Conservation (phyloP, 2,329 filamentous ascomycete genomes). For the Botrytis sinoallii region DNA sequence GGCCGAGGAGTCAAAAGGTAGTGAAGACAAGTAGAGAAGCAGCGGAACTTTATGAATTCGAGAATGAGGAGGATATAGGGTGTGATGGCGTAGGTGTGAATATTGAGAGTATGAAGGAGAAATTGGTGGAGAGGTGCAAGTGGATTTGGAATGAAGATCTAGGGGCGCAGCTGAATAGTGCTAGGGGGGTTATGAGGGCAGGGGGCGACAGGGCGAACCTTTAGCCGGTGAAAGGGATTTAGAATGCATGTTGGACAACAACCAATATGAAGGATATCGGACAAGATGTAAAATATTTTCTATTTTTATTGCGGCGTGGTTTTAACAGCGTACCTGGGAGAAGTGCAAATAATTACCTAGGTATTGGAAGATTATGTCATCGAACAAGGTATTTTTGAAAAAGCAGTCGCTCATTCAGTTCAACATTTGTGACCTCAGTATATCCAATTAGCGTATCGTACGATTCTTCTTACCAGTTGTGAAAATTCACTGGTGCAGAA, state of each 20-base stretch:
- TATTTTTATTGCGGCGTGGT: background rate
- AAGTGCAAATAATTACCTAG: background rate
- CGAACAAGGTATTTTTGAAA: background rate
- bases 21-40: conserved; percentile 35
- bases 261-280: background rate
- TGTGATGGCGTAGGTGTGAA: conserved; percentile 40
- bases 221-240: background rate
- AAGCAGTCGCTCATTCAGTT: background rate
- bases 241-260: background rate
- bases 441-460: background rate
- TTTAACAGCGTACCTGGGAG: background rate
- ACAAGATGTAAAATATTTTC: background rate
- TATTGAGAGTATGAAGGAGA: conserved; percentile 39
- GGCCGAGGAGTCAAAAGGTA: conserved; percentile 38
- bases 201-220: background rate
- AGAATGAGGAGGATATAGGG: conserved; percentile 39
- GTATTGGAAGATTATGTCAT: background rate
- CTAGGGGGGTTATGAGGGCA: conserved; percentile 38
- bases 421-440: background rate
- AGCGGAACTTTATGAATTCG: conserved; percentile 44
- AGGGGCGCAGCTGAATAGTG: conserved; percentile 39
- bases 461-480: background rate
- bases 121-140: conserved; percentile 37
- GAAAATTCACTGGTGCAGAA: no score
- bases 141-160: conserved; percentile 42